Base-by-base conservation (phyloP, 2,329 filamentous ascomycete species). In the Capronia coronata region DNA sequence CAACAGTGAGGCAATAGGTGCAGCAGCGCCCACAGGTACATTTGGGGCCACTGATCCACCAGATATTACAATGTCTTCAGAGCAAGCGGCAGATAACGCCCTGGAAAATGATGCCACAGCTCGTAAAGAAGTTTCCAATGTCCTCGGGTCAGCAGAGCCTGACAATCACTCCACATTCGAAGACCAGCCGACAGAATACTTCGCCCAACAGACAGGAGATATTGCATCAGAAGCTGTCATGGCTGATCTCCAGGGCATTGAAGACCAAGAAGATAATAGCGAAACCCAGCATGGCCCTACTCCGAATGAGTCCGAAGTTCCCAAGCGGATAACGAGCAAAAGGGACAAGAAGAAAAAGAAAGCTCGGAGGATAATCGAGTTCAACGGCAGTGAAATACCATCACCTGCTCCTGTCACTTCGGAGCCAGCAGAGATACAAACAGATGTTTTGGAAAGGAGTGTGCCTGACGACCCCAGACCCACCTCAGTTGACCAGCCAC, bases 321-420 rank as follows among this genome's bases (percentile, higher is more conserved):
- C 43, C 22, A 16, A 22, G 14, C n/a, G n/a, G 18, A 30, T 9
- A 25, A 16, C 6, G 6, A 29, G 19, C 34, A 41, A 27, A 18
- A 40, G 41, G 13, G 43, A 49, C 21, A 55, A 53, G 43, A 57
- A 53, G 37, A 39, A 35, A 14, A 52, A 49, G 44, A 51, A 51
- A 29, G 43, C 46, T 35, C 27, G 51, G 7, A 43, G 51, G 18
- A 23, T 45, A 11, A 50, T 49, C 38, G 48, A 51, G 38, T 51
- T 43, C 27, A 49, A 47, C 21, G 52, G 49, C 3, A 47, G 32
- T 11, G 49, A 48, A 35, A 21, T n/a, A 10, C 22, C 47, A n/a
- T 11, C 23, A 16, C 32, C 21, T n/a, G 38, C 35, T 38, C 22
- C 25, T 16, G 37, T 25, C 13, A 34, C 40, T 25, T 21, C 27